Evolutionary conservation across 2,329 filamentous ascomycete genomes (phyloP).

Genomic region (Talaromyces albobiverticillius): DNA sequence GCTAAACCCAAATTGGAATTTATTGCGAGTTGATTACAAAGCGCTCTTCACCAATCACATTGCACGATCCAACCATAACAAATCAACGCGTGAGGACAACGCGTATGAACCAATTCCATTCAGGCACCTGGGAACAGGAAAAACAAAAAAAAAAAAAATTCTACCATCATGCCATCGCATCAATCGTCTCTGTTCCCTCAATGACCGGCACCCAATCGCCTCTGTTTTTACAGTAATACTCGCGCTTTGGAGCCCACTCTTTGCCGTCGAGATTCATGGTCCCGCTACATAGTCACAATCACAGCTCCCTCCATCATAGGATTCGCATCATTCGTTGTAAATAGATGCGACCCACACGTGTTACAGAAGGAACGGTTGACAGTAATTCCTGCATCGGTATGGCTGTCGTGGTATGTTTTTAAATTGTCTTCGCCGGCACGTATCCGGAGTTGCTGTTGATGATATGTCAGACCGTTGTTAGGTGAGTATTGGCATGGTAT

Average conservation of each 20-base stretch:
- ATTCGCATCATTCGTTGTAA: constrained; percentile 2
- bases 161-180: not conserved
- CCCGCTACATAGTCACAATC: constrained; percentile 1
- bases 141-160: not conserved
- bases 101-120: no score
- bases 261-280: not conserved
- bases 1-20: not conserved
- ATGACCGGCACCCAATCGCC: not conserved
- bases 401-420: constrained; percentile 1
- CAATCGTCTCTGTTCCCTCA: not conserved
- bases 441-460: not conserved
- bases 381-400: not conserved
- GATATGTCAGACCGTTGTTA: not conserved
- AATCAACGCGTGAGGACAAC: no score
- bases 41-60: not conserved
- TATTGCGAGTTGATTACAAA: not conserved
- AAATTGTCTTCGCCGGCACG: not conserved
- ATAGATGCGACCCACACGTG: not conserved
- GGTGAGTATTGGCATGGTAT: not conserved
- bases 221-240: constrained; percentile 2
- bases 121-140: not conserved
- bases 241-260: not conserved
- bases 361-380: not conserved
- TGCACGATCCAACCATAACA: not conserved
- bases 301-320: not conserved